phyloP scores from a whole-genome alignment of 2,329 filamentous ascomycete species.

The Helotiales sp. region DNA sequence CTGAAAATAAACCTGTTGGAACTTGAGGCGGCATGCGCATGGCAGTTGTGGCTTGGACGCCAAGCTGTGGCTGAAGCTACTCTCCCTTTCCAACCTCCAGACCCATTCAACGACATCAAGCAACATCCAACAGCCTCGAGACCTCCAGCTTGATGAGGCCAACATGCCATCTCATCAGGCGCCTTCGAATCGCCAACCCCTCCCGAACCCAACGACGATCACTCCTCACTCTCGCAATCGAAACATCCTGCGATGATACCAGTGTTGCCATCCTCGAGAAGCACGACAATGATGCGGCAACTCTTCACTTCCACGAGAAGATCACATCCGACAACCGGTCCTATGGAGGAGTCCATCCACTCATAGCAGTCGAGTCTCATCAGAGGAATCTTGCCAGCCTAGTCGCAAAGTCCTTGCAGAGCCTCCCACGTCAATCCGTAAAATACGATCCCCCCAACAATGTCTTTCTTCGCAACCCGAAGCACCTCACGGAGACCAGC shows the following conservation, averaged over 20 bases:
- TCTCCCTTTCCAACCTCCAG: too few relatives aligned
- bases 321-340: conserved; percentile 76
- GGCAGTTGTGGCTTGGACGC: conserved; percentile 6
- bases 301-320: conserved; percentile 76
- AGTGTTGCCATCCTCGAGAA: conserved; percentile 80
- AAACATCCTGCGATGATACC: conserved; percentile 90
- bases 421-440: too few relatives aligned
- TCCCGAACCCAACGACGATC: conserved; percentile 27
- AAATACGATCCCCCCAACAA: too few relatives aligned
- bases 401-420: conserved; percentile 60
- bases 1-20: neutral
- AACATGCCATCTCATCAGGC: conserved; percentile 28
- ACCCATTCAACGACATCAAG: neutral
- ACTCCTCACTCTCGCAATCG: conserved; percentile 69
- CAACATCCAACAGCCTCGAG: neutral
- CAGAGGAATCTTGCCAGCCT: conserved; percentile 68
- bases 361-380: conserved; percentile 74
- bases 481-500: too few relatives aligned
- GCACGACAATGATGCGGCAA: conserved; percentile 41
- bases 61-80: conserved; percentile 13
- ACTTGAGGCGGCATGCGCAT: neutral
- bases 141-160: conserved; percentile 32
- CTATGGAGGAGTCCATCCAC: conserved; percentile 78
- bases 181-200: conserved; percentile 5
- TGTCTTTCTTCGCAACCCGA: too few relatives aligned